Evolutionary conservation across 495 filamentous ascomycete species (phyloP).

Genomic region (Trichoderma virens): DNA sequence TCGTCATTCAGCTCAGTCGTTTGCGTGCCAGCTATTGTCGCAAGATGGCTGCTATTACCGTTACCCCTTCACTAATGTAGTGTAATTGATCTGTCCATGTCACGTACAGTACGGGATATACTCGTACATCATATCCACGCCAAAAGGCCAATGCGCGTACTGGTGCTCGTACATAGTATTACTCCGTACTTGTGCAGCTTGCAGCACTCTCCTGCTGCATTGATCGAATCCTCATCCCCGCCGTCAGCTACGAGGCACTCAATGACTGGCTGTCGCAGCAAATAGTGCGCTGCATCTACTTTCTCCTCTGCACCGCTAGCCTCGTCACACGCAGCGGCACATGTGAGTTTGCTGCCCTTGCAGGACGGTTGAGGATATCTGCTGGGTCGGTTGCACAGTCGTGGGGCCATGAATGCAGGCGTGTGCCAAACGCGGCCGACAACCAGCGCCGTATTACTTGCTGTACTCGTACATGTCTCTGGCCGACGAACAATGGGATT

Average conservation of each 20-base stretch:
- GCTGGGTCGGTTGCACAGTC: neutral
- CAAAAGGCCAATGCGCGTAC: neutral
- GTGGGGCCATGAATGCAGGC: neutral
- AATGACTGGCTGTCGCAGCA: neutral
- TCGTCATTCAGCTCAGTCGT: neutral
- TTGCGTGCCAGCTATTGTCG: neutral
- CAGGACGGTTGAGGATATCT: neutral
- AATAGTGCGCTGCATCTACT: neutral
- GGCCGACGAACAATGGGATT: neutral
- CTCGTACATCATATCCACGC: too few relatives aligned
- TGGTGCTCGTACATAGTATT: too few relatives aligned
- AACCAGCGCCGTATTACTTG: neutral
- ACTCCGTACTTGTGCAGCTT: neutral
- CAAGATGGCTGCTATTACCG: neutral
- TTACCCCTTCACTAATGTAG: neutral
- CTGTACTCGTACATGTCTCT: neutral
- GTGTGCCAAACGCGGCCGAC: neutral
- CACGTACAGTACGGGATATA: too few relatives aligned
- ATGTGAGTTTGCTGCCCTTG: slow-evolving; percentile 3
- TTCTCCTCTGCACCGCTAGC: neutral
- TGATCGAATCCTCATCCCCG: neutral
- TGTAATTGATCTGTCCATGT: too few relatives aligned
- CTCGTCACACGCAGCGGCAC: slow-evolving; percentile 1
- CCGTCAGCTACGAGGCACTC: slow-evolving; percentile 7
- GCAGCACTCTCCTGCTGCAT: neutral